A percentile compares a stretch with the other conserved stretches of the same genome.
Conservation (phyloP, 768 basidiomycete genomes). For the Naganishia onofrii region DNA sequence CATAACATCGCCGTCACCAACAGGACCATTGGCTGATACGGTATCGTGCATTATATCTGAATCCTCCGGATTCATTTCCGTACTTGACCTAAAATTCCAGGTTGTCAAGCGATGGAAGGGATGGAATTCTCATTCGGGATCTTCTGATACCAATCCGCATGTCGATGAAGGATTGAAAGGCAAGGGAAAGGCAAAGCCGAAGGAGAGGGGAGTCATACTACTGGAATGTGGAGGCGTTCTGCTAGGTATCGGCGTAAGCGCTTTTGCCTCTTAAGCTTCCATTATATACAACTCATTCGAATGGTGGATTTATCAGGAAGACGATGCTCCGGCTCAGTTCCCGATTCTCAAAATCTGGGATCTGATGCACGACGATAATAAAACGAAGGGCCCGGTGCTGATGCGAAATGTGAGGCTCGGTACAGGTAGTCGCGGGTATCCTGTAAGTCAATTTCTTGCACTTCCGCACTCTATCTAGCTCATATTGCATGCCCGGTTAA, state of each 20-base stretch:
- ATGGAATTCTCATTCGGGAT: conserved; percentile 37
- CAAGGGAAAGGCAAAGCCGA: conserved; percentile 33
- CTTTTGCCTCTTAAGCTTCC: background rate
- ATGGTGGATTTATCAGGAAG: conserved; percentile 34
- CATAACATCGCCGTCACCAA: conserved; percentile 41
- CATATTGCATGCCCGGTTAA: conserved; percentile 42
- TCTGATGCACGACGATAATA: conserved; percentile 67
- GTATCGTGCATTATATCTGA: conserved; percentile 41
- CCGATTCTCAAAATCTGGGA: conserved; percentile 77
- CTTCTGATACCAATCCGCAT: background rate
- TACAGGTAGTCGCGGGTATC: conserved; percentile 71
- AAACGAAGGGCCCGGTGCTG: conserved; percentile 62
- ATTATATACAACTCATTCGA: background rate
- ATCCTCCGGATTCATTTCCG: conserved; percentile 34
- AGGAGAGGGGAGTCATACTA: conserved; percentile 56
- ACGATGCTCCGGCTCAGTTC: conserved; percentile 48
- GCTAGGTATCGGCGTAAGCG: conserved; percentile 80
- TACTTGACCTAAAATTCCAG: conserved; percentile 44
- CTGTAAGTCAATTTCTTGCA: conserved; percentile 55
- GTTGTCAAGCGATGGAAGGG: conserved; percentile 38
- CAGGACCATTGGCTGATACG: conserved; percentile 30
- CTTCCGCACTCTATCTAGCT: background rate
- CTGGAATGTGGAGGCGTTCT: conserved; percentile 74
- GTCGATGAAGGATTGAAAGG: background rate
- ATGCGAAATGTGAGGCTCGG: conserved; percentile 76